A percentile compares a stretch with the other conserved stretches of the same genome.
phyloP scores from a whole-genome alignment of 768 basidiomycete species.

The Auricularia heimuer region DNA sequence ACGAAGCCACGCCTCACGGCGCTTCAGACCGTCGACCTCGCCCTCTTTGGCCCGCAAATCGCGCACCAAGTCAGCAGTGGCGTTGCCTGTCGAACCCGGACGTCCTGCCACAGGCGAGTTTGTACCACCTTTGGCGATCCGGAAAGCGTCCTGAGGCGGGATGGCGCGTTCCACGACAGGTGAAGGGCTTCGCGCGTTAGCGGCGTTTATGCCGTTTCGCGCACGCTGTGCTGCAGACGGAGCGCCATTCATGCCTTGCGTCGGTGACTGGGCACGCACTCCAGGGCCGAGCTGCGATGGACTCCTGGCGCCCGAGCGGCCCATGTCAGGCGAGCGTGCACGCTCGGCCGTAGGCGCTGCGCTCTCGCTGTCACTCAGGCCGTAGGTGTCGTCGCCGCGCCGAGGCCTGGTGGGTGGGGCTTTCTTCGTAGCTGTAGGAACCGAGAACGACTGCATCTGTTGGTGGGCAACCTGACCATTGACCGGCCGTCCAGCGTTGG shows the following conservation, averaged over 20 bases:
- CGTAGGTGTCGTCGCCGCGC: background rate
- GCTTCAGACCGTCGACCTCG: slow-evolving; percentile 68
- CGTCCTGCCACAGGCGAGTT: slow-evolving; percentile 31
- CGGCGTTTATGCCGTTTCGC: slow-evolving; percentile 31
- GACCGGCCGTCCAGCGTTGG: background rate
- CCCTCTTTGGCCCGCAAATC: slow-evolving; percentile 76
- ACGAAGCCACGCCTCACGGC: slow-evolving; percentile 79
- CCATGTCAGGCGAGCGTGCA: slow-evolving; percentile 8
- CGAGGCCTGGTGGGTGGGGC: background rate
- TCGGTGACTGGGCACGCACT: slow-evolving; percentile 55
- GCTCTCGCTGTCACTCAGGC: slow-evolving; percentile 1
- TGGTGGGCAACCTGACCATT: background rate
- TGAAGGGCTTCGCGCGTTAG: slow-evolving; percentile 43
- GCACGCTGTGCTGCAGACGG: slow-evolving; percentile 31
- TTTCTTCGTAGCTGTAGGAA: background rate
- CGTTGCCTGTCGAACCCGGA: slow-evolving; percentile 51
- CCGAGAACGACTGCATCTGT: slow-evolving; percentile 8
- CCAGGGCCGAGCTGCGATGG: slow-evolving; percentile 24
- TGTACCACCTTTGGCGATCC: slow-evolving; percentile 29
- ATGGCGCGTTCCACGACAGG: slow-evolving; percentile 44
- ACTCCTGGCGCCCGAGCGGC: background rate
- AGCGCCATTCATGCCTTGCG: slow-evolving; percentile 18
- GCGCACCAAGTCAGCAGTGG: slow-evolving; percentile 63
- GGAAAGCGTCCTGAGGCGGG: slow-evolving; percentile 55
- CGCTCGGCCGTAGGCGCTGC: slow-evolving; percentile 2